phyloP scores from a whole-genome alignment of 345 rosid genomes.

The Nasturtium officinale region DNA sequence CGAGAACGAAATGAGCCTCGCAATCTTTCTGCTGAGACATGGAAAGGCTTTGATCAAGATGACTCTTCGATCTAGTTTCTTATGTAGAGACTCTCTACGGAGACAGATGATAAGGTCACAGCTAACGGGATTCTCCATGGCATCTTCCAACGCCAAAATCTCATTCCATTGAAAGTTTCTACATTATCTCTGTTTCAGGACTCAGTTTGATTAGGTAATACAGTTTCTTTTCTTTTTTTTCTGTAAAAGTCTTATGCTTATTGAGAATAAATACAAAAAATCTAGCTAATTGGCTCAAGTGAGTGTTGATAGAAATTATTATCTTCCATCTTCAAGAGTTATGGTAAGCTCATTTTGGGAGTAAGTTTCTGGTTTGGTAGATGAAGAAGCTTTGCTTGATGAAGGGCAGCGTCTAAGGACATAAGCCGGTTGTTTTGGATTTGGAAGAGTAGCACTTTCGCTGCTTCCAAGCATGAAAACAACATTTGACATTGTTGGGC shows the following conservation, averaged over 20 bases:
- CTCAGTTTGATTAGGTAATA: slow-evolving; percentile 2
- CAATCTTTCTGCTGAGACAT: slow-evolving; percentile 76
- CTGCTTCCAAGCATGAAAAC: slow-evolving; percentile 56
- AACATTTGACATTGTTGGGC: slow-evolving; percentile 60
- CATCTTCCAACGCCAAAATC: slow-evolving; percentile 77
- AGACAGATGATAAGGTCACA: slow-evolving; percentile 72
- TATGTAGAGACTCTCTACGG: slow-evolving; percentile 56
- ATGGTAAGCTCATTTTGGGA: slow-evolving; percentile 52
- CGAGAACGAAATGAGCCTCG: slow-evolving; percentile 71
- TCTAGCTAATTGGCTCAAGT: not conserved
- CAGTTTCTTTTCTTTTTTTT: not conserved
- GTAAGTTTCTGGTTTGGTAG: slow-evolving; percentile 51
- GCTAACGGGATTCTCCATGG: slow-evolving; percentile 68
- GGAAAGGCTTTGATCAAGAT: slow-evolving; percentile 76
- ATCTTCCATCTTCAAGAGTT: slow-evolving; percentile 59
- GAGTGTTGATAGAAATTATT: slow-evolving; percentile 3
- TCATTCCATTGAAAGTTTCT: slow-evolving; percentile 44
- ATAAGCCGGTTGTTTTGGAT: slow-evolving; percentile 58
- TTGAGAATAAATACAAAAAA: not conserved
- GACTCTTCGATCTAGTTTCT: slow-evolving; percentile 60
- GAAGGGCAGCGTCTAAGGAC: slow-evolving; percentile 46
- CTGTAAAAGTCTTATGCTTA: slow-evolving; percentile 14
- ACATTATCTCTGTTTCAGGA: not conserved
- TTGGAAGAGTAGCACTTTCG: slow-evolving; percentile 48
- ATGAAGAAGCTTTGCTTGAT: slow-evolving; percentile 54